These are phyloP conservation scores for Pleurotus tuber-regium DNA, from an alignment of 768 basidiomycete species.

Conservation along the genomic window DNA sequence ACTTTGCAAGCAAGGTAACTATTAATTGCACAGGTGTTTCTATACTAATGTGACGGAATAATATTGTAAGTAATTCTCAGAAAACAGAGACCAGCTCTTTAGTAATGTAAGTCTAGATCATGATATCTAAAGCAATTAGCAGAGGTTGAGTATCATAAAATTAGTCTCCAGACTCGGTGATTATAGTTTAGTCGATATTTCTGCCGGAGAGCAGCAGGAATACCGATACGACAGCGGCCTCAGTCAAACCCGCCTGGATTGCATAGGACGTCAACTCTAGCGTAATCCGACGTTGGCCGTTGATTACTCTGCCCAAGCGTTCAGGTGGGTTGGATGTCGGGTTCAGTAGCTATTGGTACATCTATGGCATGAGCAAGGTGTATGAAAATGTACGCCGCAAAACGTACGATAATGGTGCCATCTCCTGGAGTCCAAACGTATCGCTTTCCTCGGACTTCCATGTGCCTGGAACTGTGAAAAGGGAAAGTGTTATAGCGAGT, in stretches of 20 bases:
- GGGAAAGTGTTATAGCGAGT: not conserved
- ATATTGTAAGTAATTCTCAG: no score
- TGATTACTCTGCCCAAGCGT: conserved; percentile 49
- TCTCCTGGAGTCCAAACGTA: conserved; percentile 60
- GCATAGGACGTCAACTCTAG: conserved; percentile 59
- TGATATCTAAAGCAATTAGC: no score
- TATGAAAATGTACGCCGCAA: no score
- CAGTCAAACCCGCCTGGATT: conserved; percentile 51
- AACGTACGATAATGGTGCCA: conserved; percentile 50
- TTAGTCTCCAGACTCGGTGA: no score
- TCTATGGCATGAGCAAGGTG: no score
- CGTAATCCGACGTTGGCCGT: conserved; percentile 37
- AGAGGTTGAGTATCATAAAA: no score
- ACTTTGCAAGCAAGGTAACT: no score
- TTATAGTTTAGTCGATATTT: conserved; percentile 58
- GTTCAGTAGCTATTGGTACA: conserved; percentile 53
- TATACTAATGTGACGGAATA: no score
- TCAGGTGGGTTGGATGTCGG: conserved; percentile 30
- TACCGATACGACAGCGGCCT: conserved; percentile 48
- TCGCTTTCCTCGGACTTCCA: conserved; percentile 47
- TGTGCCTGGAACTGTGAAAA: conserved; percentile 38
- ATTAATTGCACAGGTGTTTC: no score
- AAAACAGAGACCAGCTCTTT: no score
- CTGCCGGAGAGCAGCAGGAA: conserved; percentile 60
- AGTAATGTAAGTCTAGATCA: no score